phyloP scores from a whole-genome alignment of 139 green algal genomes.

The Haematococcus sp. region DNA sequence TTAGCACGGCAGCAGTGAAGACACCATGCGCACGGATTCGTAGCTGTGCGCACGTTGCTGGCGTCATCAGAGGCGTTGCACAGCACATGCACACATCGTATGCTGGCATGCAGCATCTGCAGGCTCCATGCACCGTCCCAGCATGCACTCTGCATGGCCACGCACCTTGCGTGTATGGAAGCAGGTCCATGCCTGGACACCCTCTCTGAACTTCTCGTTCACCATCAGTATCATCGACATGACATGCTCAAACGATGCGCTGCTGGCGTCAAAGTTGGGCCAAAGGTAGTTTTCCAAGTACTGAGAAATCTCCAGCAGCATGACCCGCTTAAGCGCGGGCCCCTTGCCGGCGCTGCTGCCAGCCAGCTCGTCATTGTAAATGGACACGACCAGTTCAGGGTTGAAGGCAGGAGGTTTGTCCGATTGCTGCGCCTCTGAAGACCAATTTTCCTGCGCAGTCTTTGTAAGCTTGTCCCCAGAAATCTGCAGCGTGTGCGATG shows the following conservation, averaged over 20 bases:
- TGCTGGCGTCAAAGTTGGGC: conserved; percentile 73
- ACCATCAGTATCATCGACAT: conserved; percentile 91
- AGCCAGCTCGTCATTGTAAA: conserved; percentile 67
- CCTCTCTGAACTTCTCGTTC: conserved; percentile 93
- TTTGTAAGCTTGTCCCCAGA: conserved; percentile 43
- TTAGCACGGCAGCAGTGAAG: background rate
- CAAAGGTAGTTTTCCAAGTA: conserved; percentile 96
- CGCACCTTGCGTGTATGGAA: conserved; percentile 61
- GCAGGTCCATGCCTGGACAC: conserved; percentile 76
- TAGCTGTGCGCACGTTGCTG: too few species aligned
- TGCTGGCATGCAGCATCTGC: too few species aligned
- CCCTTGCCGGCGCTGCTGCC: conserved; percentile 27
- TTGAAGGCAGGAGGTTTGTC: conserved; percentile 45
- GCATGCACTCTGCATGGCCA: background rate
- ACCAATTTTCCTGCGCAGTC: conserved; percentile 52
- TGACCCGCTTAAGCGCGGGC: conserved; percentile 50
- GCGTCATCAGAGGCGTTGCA: too few species aligned
- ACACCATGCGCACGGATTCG: too few species aligned
- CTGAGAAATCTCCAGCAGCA: conserved; percentile 87
- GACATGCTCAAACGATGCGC: conserved; percentile 66
- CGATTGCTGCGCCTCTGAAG: conserved; percentile 5
- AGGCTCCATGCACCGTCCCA: background rate
- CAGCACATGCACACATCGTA: background rate
- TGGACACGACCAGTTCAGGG: conserved; percentile 55
- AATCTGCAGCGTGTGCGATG: conserved; percentile 14